A percentile compares a stretch with the other conserved stretches of the same genome.
Conservation (phyloP, 2,329 filamentous ascomycete genomes). For the Pyricularia pennisetigena region DNA sequence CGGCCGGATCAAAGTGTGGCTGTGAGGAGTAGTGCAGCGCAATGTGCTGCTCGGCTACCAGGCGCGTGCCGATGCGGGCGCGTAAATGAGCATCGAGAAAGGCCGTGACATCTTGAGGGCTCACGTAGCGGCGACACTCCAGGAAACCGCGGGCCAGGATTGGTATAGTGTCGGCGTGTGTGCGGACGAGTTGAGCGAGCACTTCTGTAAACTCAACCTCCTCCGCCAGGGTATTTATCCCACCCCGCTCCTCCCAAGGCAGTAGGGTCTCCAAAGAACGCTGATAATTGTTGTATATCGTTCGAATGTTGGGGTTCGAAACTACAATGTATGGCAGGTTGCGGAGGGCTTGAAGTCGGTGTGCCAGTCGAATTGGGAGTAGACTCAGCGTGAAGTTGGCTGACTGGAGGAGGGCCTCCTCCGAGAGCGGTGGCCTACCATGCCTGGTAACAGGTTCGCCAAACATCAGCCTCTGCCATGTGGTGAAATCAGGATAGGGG, state of each 20-base stretch:
- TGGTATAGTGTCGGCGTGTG: constrained; percentile 89
- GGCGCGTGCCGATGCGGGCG: constrained; percentile 82
- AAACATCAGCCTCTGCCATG: not conserved
- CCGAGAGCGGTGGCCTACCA: constrained; percentile 76
- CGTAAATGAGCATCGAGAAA: constrained; percentile 93
- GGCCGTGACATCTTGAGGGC: constrained; percentile 68
- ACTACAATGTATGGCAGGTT: constrained; percentile 97
- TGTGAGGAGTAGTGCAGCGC: constrained; percentile 68
- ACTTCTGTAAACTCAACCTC: constrained; percentile 88
- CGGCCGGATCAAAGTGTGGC: constrained; percentile 53
- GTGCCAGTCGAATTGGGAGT: constrained; percentile 82
- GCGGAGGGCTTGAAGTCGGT: constrained; percentile 84
- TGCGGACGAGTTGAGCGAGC: constrained; percentile 89
- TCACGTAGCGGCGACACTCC: constrained; percentile 87
- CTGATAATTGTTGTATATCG: constrained; percentile 93
- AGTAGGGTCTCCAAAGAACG: constrained; percentile 86
- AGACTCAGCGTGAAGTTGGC: constrained; percentile 94
- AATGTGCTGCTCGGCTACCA: constrained; percentile 95
- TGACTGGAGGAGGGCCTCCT: constrained; percentile 71
- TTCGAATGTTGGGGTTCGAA: constrained; percentile 88
- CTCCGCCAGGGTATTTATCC: constrained; percentile 69
- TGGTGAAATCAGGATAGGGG: not conserved
- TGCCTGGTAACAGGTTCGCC: constrained; percentile 30
- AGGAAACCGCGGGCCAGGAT: constrained; percentile 86
- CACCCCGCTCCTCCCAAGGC: constrained; percentile 57